Base-by-base conservation (phyloP, 2,329 filamentous ascomycete genomes). In the Ophiobolus disseminans region DNA sequence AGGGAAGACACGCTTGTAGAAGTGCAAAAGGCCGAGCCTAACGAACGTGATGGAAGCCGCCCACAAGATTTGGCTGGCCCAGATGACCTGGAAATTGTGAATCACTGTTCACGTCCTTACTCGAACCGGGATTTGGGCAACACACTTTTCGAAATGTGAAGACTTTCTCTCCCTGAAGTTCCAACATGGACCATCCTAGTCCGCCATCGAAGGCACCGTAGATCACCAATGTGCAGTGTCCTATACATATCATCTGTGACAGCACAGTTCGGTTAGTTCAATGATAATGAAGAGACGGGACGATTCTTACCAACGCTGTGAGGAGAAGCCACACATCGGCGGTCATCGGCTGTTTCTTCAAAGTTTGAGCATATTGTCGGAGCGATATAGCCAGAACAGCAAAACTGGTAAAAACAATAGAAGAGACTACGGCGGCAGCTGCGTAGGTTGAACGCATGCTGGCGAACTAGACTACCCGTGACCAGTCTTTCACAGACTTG, bases 51-150 rank as follows among this genome's bases (percentile, higher is more conserved):
- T 39, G 8, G 36, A 20, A 16, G 36, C 36, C 19, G 36, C 36
- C 36, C 36, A 39, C 8, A 39, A 22, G 20, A 39, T 39, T 25
- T 39, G 20, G n/a, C 36, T 22, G 21, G 36, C 36, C n/a, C 26
- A 39, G 19, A 39, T 22, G 8, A 38, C n/a, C 36, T 39, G 22
- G 19, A 10, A 17, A 38, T 22, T 22, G 21, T n/a, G 21, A 39
- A 17, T 25, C 13, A 39, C 6, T 8, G 5, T 14, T 25, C n/a
- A n/a, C n/a, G n/a, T n/a, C n/a, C n/a, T n/a, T n/a, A n/a, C n/a
- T n/a, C n/a, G n/a, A n/a, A n/a, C n/a, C n/a, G n/a, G n/a, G n/a
- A n/a, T n/a, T n/a, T n/a, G n/a, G n/a, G 8, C n/a, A 14, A 10
- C 5, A 39, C 20, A 38, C 3, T 11, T 25, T 25, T 9, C 16